Evolutionary conservation across 1,284 basidiomycete species (phyloP), one percentile per base, ranked within the genome.

Genomic region (Ustilago sp.): DNA sequence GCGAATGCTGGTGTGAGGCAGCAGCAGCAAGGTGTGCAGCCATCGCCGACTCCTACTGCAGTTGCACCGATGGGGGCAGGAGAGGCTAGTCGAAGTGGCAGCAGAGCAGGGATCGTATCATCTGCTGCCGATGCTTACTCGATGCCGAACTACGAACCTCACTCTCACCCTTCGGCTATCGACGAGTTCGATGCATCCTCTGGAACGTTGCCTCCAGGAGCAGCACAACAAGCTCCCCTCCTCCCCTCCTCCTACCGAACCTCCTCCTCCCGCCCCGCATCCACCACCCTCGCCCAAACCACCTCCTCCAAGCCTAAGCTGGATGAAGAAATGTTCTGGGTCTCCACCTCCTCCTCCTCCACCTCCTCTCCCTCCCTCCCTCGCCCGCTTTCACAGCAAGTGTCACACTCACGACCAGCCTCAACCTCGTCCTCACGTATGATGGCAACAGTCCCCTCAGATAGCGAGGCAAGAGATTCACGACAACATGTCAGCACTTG

Each of bases 271-370:
- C 65, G 47, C 13, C 47, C 66, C 0, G 35, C 52, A 8, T 64
- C 62, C 36, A 53, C 57, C 17, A 51, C 48, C 2, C 38, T 64
- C 8, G 15, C 57, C 15, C 1, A 31, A 7, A 48, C 54, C n/a
- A 56, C 53, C 61, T 34, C 55, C 8, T 52, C 48, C 56, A 68
- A 68, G 50, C 61, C 70, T 9, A 51, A 60, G 8, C 11, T 71
- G 31, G 59, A 72, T 48, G 74, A 76, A 41, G 74, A 71, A 31
- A 68, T 64, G 64, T 76, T 76, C 38, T 76, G 74, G 74, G 74
- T 76, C 15, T 76, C 67, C 4, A 59, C 62, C 19, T 68, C 48
- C 13, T 50, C 43, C 43, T 19, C n/a, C 23, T 28, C 23, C 23
- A 28, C 23, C 15, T 76, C 67, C 4, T 55, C 62, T 17, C 68